Conservation (phyloP, 179 eudicot species). For the Gypsophila paniculata region DNA sequence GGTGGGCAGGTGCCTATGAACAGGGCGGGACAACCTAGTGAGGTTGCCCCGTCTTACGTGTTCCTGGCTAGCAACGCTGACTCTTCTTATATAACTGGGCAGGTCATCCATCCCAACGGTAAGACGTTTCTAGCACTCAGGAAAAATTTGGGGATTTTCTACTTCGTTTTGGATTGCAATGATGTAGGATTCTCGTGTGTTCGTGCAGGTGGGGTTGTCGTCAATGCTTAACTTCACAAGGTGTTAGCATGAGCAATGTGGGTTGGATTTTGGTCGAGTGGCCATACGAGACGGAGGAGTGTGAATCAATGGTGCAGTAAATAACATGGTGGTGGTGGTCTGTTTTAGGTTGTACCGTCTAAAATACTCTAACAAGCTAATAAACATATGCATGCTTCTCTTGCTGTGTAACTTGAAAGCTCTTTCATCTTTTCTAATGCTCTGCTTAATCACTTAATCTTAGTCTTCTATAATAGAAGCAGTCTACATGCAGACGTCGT, state of each 20-base stretch:
- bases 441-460: no score
- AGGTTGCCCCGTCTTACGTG: constrained; percentile 75
- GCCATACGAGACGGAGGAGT: neutral
- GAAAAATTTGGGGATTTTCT: neutral
- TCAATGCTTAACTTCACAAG: constrained; percentile 34
- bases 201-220: constrained; percentile 51
- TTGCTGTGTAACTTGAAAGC: neutral
- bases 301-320: constrained; percentile 5
- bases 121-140: neutral
- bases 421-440: no score
- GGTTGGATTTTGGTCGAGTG: neutral
- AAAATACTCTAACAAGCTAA: constrained; percentile 5
- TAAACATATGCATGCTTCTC: neutral
- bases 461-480: no score
- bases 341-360: neutral
- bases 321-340: neutral
- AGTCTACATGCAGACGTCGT: no score
- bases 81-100: constrained; percentile 87
- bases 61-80: constrained; percentile 68
- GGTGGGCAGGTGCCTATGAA: constrained; percentile 71
- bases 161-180: neutral
- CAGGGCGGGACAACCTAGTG: constrained; percentile 80
- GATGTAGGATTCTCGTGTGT: neutral
- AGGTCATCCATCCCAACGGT: constrained; percentile 87
- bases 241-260: neutral